These are phyloP conservation scores for Silene noctiflora DNA, from an alignment of 179 eudicot species.

Conservation along the genomic window DNA sequence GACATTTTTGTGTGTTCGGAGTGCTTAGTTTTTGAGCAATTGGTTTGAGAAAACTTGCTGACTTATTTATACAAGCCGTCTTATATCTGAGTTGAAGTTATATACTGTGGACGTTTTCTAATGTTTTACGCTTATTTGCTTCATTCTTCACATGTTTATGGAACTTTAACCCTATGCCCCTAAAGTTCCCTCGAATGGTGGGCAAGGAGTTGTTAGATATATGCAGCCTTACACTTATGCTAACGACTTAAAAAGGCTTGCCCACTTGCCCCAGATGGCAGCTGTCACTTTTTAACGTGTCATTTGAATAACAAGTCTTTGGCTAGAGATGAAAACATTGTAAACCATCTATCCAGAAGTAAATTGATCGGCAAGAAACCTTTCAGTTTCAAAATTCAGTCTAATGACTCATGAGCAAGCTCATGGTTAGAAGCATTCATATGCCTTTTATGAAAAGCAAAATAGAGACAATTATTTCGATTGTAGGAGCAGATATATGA, in stretches of 20 bases:
- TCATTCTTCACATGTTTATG: background rate
- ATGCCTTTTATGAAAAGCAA: background rate
- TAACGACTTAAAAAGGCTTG: background rate
- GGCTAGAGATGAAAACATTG: background rate
- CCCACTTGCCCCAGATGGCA: too few species aligned
- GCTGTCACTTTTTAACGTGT: background rate
- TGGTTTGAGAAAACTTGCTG: background rate
- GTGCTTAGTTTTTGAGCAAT: background rate
- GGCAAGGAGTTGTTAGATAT: background rate
- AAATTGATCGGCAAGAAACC: background rate
- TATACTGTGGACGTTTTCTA: background rate
- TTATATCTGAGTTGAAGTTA: background rate
- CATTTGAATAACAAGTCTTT: background rate
- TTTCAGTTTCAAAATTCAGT: background rate
- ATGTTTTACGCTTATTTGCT: background rate
- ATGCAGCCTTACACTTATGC: background rate
- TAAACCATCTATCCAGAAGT: background rate
- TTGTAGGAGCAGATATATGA: background rate
- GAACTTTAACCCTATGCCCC: too few species aligned
- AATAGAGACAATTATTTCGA: background rate
- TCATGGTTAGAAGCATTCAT: background rate
- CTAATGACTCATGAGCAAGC: background rate
- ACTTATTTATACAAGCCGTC: background rate
- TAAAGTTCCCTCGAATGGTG: background rate
- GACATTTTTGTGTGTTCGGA: background rate